Evolutionary conservation across 352 stramenopile species (phyloP), one percentile per base, ranked within the genome.

Genomic region (Phytophthora citricola): DNA sequence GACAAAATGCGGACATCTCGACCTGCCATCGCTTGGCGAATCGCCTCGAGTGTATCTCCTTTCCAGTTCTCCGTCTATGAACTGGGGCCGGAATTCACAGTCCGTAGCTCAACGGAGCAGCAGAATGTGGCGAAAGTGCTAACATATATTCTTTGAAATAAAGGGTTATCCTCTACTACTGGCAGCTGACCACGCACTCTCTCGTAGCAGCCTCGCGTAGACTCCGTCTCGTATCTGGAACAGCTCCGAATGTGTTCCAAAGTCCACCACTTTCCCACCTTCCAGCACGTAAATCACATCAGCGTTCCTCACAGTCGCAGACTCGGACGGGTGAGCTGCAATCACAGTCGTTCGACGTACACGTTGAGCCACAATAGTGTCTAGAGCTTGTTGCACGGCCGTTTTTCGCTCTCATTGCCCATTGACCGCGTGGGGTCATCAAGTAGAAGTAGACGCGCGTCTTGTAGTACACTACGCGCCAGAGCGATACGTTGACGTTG

Each of bases 401-500:
- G 79, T 64, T 2, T 73, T 72, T 96, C 89, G 34, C 74, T 85
- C 46, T 93, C 87, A 8, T 72, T 75, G 62, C 94, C 89, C 5
- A 97, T 69, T 5, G 81, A 78, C 34, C 78, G 72, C 6, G 88
- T 97, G 2, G 91, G 87, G 69, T 97, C 92, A 67, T 98, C 94
- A n/a, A 98, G 54, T 7, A 98, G 52, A 51, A 98, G 76, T 15
- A 98, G 70, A 43, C 70, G 73, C 1, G 93, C 90, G 47, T 97
- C 87, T 39, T 91, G 83, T 6, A 99, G 60, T n/a, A 99, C 78
- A 4, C 92, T 91, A 29, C 97, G 83, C 2, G 96, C 94, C 50
- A 99, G 98, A 6, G 91, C 90, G 59, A 99, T 92, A 1, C 96
- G 79, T 57, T 90, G 83, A 65, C 81, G 76, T 52, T 93, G 85